These are phyloP conservation scores for Plasmodium cynomolgi DNA, from an alignment of 169 alveolate species.

Conservation along the genomic window DNA sequence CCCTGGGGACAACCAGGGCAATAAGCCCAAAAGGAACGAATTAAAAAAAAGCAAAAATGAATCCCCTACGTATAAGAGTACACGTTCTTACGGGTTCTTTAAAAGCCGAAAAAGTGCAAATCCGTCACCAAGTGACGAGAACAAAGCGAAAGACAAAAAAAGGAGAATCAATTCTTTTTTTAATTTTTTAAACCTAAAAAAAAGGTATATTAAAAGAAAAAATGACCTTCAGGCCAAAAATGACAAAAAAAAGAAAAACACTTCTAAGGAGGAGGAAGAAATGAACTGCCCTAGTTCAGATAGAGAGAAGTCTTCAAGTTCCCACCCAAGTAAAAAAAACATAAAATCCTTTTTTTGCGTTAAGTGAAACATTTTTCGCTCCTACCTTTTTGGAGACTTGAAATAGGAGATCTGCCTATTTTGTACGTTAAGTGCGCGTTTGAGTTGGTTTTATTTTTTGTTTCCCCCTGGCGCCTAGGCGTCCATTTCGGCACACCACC, in stretches of 20 bases:
- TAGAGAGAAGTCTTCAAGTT: background rate
- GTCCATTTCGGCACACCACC: background rate
- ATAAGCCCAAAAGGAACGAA: background rate
- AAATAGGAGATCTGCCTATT: background rate
- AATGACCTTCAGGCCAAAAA: background rate
- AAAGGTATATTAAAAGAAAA: conserved; percentile 30
- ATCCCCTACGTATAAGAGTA: background rate
- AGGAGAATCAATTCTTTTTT: conserved; percentile 26
- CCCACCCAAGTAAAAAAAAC: background rate
- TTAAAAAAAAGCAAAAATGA: background rate
- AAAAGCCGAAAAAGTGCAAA: background rate
- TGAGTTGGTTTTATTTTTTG: background rate
- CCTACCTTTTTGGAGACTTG: background rate
- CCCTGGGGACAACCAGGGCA: background rate
- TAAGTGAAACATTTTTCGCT: conserved; percentile 14
- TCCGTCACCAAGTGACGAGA: conserved; percentile 4
- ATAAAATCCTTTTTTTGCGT: conserved; percentile 19
- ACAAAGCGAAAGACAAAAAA: background rate
- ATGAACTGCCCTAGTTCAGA: background rate
- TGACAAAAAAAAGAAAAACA: background rate
- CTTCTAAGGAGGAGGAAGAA: conserved; percentile 9
- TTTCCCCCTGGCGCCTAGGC: background rate
- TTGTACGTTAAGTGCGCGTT: background rate
- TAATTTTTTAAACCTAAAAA: conserved; percentile 23
- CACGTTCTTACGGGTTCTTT: background rate